Conservation (phyloP, 1,139 yeast species). For the Yamadazyma songkhlaensis region DNA sequence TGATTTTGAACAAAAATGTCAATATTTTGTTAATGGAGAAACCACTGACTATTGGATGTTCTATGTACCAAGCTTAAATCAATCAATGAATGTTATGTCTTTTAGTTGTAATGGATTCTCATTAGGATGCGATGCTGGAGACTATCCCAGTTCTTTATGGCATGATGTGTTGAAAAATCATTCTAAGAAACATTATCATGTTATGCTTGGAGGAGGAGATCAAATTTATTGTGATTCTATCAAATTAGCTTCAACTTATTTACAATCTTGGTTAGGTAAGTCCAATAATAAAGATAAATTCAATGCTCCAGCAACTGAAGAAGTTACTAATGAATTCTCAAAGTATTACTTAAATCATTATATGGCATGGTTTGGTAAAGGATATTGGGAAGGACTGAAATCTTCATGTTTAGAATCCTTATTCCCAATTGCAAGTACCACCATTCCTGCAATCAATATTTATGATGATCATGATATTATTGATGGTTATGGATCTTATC, state of each 20-base stretch:
- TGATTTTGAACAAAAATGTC: conserved; percentile 54
- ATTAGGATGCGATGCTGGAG: conserved; percentile 60
- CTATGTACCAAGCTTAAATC: conserved; percentile 53
- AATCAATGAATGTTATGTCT: conserved; percentile 77
- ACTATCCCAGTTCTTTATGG: conserved; percentile 80
- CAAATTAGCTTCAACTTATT: conserved; percentile 52
- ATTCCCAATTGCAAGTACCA: conserved; percentile 73
- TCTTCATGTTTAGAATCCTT: conserved; percentile 65
- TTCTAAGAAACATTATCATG: conserved; percentile 64
- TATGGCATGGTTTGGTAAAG: conserved; percentile 84
- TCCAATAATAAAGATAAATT: conserved; percentile 40
- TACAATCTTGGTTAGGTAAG: conserved; percentile 63
- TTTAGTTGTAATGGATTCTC: conserved; percentile 95
- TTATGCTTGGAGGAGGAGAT: conserved; percentile 97
- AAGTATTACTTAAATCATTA: conserved; percentile 71
- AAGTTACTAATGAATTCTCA: conserved; percentile 53
- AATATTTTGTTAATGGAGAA: conserved; percentile 53
- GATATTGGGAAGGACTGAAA: conserved; percentile 71
- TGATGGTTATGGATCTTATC: conserved; percentile 92
- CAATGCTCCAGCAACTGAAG: conserved; percentile 35
- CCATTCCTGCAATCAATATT: conserved; percentile 80
- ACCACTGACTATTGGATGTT: conserved; percentile 44
- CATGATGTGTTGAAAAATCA: conserved; percentile 75
- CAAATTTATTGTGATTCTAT: conserved; percentile 89
- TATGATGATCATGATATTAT: conserved; percentile 92